Evolutionary conservation across 1,284 basidiomycete genomes (phyloP).

Genomic region (Rhodotorula sp.): DNA sequence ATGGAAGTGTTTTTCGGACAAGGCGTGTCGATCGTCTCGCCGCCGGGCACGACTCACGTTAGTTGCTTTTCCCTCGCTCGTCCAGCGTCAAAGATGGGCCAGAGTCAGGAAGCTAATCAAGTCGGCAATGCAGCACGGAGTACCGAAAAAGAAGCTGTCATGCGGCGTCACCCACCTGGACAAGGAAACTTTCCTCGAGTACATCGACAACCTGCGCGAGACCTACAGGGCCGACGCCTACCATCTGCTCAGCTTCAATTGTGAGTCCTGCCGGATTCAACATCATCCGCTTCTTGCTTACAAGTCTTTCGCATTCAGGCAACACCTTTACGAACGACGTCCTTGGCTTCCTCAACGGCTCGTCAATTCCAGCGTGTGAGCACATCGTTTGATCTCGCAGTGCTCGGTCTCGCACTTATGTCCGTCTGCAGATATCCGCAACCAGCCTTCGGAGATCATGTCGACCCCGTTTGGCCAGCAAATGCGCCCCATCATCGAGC

Average conservation of each 20-base stretch:
- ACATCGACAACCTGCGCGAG: conserved; percentile 41
- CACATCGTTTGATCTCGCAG: no score
- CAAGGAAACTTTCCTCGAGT: conserved; percentile 47
- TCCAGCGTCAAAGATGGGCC: background rate
- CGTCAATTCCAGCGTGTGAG: conserved; percentile 41
- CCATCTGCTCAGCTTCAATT: conserved; percentile 49
- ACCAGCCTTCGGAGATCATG: conserved; percentile 47
- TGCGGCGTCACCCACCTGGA: conserved; percentile 49
- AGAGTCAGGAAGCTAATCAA: conserved; percentile 3
- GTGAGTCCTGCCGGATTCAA: background rate
- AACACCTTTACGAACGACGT: conserved; percentile 48
- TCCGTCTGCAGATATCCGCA: conserved; percentile 38
- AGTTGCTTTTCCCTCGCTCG: background rate
- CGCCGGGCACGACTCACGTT: conserved; percentile 41
- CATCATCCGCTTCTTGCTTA: background rate
- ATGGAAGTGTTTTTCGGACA: conserved; percentile 51
- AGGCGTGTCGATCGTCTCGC: conserved; percentile 45
- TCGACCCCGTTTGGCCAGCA: conserved; percentile 49
- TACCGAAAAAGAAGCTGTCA: conserved; percentile 44
- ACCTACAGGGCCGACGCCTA: conserved; percentile 48
- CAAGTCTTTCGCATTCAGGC: background rate
- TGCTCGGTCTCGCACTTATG: no score
- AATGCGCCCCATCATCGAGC: conserved; percentile 49
- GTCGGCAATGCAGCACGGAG: conserved; percentile 44
- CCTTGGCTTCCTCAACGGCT: conserved; percentile 46